Base-by-base conservation (phyloP, 768 basidiomycete species). In the Boletus bicolor region DNA sequence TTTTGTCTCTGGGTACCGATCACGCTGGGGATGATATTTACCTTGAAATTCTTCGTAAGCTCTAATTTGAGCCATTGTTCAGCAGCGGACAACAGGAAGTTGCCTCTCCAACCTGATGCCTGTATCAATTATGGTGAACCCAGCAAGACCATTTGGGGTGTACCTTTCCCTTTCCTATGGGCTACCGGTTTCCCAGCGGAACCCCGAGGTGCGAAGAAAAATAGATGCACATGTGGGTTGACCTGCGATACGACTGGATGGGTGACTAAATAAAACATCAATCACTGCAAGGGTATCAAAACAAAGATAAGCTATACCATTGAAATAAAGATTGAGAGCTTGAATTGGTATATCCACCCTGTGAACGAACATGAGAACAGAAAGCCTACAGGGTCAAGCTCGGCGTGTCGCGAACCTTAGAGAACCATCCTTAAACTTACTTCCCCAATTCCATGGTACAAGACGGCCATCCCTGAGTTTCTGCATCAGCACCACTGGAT, bases 11-110 rank as follows among this genome's bases (percentile, higher is more conserved):
- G 8, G 14, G 17, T 42, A 35, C 17, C 5, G 26, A 54, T 24
- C 19, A 19, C 2, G 12, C 6, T 45, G 6, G 6, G 12, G 5
- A 43, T 36, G 7, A 19, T 36, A 41, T 45, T 38, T 54, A 77
- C 91, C 75, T 91, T 93, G 80, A 96, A 95, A 67, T 98, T 97
- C 78, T 98, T 98, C 5, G 93, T 91, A 12, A 99, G 76, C 68
- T 98, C 96, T 42, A 97, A 82, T 69, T 98, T 98, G 57, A 97
- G 78, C 84, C 91, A 94, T 62, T 96, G 94, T 69, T 98, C 94
- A 4, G 89, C 87, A 1, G 94, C 94, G 3, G 92, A 93, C 10
- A 98, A 74, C 19, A 98, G 64, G 69, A 93, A 98, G 46, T 97
- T 97, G 46, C 95, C 97, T 67, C 96, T 77, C 97, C 96, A 98